Conservation (phyloP, 345 rosid genomes). For the Pistacia vera region DNA sequence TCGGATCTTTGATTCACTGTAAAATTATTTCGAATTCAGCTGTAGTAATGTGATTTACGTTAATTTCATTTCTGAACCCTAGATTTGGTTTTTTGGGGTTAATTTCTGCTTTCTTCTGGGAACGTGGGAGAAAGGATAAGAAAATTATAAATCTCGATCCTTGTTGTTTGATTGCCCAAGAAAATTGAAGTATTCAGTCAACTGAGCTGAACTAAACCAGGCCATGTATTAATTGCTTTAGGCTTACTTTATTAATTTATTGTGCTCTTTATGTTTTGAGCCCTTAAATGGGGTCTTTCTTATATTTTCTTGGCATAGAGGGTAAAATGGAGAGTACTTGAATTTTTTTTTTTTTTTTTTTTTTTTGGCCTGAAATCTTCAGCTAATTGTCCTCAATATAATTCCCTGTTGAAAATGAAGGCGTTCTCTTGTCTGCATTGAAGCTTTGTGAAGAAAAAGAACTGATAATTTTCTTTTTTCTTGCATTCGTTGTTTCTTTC, state of each 20-base stretch:
- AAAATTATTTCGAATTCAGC: neutral
- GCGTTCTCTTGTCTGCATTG: too few species aligned
- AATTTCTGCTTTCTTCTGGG: slow-evolving; percentile 11
- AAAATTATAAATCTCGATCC: neutral
- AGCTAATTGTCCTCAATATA: too few species aligned
- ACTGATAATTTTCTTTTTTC: too few species aligned
- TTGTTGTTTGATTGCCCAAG: neutral
- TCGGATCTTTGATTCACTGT: slow-evolving; percentile 20
- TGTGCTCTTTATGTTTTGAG: too few species aligned
- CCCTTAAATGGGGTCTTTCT: neutral
- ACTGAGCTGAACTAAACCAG: neutral
- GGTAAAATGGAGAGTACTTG: neutral
- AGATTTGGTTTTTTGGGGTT: neutral
- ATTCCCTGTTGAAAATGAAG: too few species aligned
- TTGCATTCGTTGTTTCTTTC: too few species aligned
- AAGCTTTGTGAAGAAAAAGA: too few species aligned
- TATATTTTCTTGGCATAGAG: neutral
- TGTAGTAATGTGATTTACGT: neutral
- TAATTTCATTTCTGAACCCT: neutral
- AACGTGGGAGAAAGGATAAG: slow-evolving; percentile 5
- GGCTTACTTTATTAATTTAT: neutral
- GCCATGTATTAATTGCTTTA: neutral
- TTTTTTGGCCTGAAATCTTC: neutral
- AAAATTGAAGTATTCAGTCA: neutral
- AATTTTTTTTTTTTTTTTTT: too few species aligned